phyloP scores from a whole-genome alignment of 208 protist genomes.

The Acanthamoeba triangularis region DNA sequence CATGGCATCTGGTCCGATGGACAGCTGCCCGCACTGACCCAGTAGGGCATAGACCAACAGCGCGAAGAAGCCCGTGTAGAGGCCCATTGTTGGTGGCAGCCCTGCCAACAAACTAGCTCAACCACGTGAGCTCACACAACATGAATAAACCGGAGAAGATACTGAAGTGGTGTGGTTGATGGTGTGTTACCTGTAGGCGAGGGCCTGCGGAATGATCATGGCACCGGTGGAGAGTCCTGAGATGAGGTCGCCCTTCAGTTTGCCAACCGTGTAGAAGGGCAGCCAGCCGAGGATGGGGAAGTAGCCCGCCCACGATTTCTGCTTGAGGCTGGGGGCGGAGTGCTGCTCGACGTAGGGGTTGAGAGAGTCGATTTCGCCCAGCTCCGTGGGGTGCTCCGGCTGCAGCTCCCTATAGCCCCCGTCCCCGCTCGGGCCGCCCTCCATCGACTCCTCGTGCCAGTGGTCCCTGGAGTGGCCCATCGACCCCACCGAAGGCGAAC shows the following conservation, averaged over 20 bases:
- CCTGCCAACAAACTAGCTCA: background rate
- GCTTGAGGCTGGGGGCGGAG: background rate
- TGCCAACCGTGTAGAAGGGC: background rate
- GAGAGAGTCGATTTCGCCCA: slow-evolving; percentile 5
- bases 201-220: slow-evolving; percentile 21
- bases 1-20: slow-evolving; percentile 4
- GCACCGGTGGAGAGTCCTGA: background rate
- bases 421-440: background rate
- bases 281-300: slow-evolving; percentile 19
- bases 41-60: background rate
- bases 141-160: background rate
- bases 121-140: background rate
- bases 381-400: background rate
- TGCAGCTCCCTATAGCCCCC: background rate
- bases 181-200: background rate
- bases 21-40: slow-evolving; percentile 8
- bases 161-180: background rate
- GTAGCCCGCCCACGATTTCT: background rate
- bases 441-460: background rate
- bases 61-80: slow-evolving; percentile 38
- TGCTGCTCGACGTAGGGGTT: background rate
- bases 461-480: too few relatives aligned
- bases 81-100: background rate
- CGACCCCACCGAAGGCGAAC: too few relatives aligned
- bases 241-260: background rate